Percentiles rank a stretch among this genome's conserved stretches.
These are phyloP conservation scores for Lagenidium giganteum DNA, from an alignment of 352 stramenopile species.

Conservation along the genomic window DNA sequence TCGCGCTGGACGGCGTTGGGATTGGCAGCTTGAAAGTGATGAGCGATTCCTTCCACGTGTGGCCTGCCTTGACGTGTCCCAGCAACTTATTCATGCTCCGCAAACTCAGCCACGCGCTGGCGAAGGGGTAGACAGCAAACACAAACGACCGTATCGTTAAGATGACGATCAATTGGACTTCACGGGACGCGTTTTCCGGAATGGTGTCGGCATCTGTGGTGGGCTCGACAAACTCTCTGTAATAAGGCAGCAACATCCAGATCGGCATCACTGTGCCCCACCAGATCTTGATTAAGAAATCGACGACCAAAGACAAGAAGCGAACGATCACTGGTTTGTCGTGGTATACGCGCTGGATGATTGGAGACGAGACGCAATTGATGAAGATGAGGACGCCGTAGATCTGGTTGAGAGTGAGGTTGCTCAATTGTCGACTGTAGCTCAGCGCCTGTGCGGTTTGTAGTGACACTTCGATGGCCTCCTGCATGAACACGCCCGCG, in stretches of 20 bases:
- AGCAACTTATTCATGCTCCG: constrained; percentile 8
- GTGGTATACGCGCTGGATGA: constrained; percentile 2
- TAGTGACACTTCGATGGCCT: constrained; percentile 5
- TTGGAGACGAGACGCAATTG: constrained; percentile 1
- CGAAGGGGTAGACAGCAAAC: constrained; percentile 5
- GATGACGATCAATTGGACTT: constrained; percentile 11
- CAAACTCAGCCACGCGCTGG: constrained; percentile 8
- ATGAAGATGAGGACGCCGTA: constrained; percentile 1
- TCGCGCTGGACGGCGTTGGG: too few species aligned
- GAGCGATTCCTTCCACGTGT: too few species aligned
- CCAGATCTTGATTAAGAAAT: constrained; percentile 10
- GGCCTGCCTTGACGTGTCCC: too few species aligned
- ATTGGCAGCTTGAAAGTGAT: too few species aligned
- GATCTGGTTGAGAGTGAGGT: constrained; percentile 1
- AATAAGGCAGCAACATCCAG: constrained; percentile 9
- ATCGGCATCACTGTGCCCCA: constrained; percentile 10
- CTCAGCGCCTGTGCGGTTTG: constrained; percentile 6
- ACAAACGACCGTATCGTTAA: constrained; percentile 5
- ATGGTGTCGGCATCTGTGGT: too few species aligned
- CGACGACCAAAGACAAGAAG: constrained; percentile 4
- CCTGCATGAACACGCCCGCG: constrained; percentile 2
- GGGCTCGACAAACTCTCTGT: too few species aligned
- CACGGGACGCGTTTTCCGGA: constrained; percentile 7
- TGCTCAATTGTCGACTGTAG: constrained; percentile 4
- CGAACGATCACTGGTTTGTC: constrained; percentile 6